These are phyloP conservation scores for Phoma herbarum DNA, from an alignment of 2,329 filamentous ascomycete genomes.

Conservation along the genomic window DNA sequence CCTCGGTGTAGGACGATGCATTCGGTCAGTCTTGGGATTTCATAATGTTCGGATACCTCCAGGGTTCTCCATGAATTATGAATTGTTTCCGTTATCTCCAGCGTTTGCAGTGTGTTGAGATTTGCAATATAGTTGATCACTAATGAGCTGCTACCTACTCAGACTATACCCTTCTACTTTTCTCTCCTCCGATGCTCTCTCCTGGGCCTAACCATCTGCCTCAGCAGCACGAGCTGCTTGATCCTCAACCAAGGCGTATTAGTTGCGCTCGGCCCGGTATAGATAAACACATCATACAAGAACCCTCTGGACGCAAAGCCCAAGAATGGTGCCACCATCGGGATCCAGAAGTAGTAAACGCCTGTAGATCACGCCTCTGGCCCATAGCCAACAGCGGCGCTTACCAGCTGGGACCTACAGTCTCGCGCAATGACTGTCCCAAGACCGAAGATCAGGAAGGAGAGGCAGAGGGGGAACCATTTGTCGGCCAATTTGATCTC, in stretches of 20 bases:
- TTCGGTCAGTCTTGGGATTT: background rate
- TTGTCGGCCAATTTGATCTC: slow-evolving; percentile 35
- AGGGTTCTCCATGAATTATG: background rate
- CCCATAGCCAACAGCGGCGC: slow-evolving; percentile 74
- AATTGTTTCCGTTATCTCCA: background rate
- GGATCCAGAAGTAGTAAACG: slow-evolving; percentile 78
- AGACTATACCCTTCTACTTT: slow-evolving; percentile 43
- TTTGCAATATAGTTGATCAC: background rate
- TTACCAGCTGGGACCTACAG: slow-evolving; percentile 73
- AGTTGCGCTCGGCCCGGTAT: slow-evolving; percentile 73
- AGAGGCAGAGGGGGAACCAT: slow-evolving; percentile 65
- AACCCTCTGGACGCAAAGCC: slow-evolving; percentile 55
- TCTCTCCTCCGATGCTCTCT: slow-evolving; percentile 35
- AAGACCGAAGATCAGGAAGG: slow-evolving; percentile 78
- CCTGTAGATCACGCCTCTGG: slow-evolving; percentile 72
- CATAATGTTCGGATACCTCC: no score
- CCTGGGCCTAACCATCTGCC: slow-evolving; percentile 32
- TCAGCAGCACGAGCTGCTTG: slow-evolving; percentile 55
- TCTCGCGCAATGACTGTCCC: slow-evolving; percentile 77
- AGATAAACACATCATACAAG: slow-evolving; percentile 59
- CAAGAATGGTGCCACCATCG: slow-evolving; percentile 75
- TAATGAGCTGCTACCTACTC: background rate
- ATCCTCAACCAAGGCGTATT: slow-evolving; percentile 73
- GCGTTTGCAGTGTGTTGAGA: background rate
- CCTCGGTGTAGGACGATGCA: background rate